These are phyloP conservation scores for Lasiodiplodia hormozganensis DNA, from an alignment of 2,329 filamentous ascomycete genomes.

Conservation along the genomic window DNA sequence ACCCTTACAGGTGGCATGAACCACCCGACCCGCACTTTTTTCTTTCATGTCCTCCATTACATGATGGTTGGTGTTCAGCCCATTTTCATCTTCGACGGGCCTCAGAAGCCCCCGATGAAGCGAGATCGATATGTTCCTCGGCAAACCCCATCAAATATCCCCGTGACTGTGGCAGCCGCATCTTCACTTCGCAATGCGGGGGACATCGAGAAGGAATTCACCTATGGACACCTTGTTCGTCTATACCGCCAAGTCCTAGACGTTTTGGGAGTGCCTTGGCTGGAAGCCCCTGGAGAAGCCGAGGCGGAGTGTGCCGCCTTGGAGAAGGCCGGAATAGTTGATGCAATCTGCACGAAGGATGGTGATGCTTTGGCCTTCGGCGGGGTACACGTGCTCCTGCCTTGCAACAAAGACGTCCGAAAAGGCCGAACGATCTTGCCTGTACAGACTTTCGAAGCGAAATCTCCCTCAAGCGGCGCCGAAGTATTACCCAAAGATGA, in stretches of 20 bases:
- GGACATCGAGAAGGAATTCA: neutral
- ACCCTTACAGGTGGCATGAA: neutral
- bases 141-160: neutral
- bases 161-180: neutral
- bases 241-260: neutral
- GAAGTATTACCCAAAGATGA: neutral
- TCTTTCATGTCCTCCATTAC: neutral
- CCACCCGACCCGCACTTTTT: neutral
- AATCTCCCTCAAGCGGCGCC: neutral
- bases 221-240: neutral
- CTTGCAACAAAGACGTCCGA: neutral
- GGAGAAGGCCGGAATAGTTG: neutral
- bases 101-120: neutral
- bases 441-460: neutral
- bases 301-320: constrained; percentile 3
- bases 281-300: neutral
- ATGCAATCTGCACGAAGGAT: neutral
- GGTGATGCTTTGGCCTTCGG: constrained; percentile 2
- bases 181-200: neutral
- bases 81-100: neutral
- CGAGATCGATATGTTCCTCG: neutral
- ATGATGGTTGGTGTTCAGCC: neutral
- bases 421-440: neutral
- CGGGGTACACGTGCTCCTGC: neutral
- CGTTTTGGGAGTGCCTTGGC: neutral